These are phyloP conservation scores for Calonectria montana DNA, from an alignment of 2,329 filamentous ascomycete species.

Conservation along the genomic window DNA sequence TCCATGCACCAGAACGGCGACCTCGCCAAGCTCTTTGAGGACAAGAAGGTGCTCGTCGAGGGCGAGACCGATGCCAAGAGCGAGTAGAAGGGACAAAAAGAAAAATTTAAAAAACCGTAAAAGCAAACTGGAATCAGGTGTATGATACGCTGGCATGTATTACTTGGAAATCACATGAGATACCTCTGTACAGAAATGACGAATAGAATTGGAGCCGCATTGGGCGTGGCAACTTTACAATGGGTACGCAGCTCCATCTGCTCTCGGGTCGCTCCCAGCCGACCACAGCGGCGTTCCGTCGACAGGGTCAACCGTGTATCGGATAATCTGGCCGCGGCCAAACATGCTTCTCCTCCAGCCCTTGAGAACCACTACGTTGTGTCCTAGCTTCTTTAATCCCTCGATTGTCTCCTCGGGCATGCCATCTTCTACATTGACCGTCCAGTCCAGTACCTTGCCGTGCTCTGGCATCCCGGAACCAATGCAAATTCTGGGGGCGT, in stretches of 20 bases:
- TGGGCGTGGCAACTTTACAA: constrained; percentile 39
- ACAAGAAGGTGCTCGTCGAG: constrained; percentile 84
- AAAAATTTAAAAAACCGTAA: neutral
- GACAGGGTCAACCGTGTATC: constrained; percentile 75
- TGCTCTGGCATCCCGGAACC: constrained; percentile 76
- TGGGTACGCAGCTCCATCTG: constrained; percentile 79
- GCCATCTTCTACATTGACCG: constrained; percentile 85
- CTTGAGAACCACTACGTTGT: constrained; percentile 76
- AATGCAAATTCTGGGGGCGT: constrained; percentile 92
- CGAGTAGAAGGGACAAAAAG: constrained; percentile 43
- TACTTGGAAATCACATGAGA: constrained; percentile 33
- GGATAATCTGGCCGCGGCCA: constrained; percentile 88
- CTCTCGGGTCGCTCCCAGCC: constrained; percentile 87
- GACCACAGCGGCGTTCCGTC: constrained; percentile 83
- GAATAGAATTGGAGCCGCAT: constrained; percentile 28
- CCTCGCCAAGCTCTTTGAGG: constrained; percentile 88
- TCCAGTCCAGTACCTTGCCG: constrained; percentile 68
- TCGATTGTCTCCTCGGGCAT: constrained; percentile 76
- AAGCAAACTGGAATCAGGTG: constrained; percentile 25
- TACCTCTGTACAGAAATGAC: constrained; percentile 40
- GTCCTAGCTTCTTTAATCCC: constrained; percentile 76
- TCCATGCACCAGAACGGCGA: constrained; percentile 98
- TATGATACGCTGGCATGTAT: constrained; percentile 43
- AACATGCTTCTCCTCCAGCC: constrained; percentile 77
- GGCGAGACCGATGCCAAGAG: constrained; percentile 56